Evolutionary conservation across 768 basidiomycete species (phyloP).

Genomic region (Xerocomus spinulosus): DNA sequence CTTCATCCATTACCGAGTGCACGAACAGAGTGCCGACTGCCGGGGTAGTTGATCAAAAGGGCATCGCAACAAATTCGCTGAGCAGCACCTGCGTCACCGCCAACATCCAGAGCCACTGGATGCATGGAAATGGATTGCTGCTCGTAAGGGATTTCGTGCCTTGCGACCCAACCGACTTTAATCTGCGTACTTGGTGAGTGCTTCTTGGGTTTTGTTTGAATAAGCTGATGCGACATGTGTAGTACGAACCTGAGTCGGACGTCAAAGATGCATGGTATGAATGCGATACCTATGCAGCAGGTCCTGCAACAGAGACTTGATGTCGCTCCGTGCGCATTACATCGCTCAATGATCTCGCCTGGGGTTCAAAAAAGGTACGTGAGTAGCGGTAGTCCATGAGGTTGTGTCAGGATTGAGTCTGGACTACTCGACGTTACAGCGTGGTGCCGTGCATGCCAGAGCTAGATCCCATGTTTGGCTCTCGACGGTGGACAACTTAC

Average conservation of each 20-base stretch:
- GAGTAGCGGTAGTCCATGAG: not conserved
- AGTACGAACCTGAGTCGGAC: slow-evolving; percentile 7
- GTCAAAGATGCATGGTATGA: not conserved
- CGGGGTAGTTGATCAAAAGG: slow-evolving; percentile 13
- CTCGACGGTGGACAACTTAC: slow-evolving; percentile 5
- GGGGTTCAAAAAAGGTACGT: slow-evolving; percentile 13
- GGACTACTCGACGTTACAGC: not conserved
- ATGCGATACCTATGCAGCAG: not conserved
- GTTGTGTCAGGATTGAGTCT: not conserved
- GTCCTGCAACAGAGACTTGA: slow-evolving; percentile 3
- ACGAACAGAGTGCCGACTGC: slow-evolving; percentile 1
- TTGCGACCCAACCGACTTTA: slow-evolving; percentile 15
- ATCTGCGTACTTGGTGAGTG: slow-evolving; percentile 12
- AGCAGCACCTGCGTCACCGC: slow-evolving; percentile 7
- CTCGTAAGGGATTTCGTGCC: slow-evolving; percentile 14
- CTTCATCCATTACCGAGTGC: slow-evolving; percentile 3
- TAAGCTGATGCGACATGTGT: not conserved
- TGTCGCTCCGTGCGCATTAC: not conserved
- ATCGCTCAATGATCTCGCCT: not conserved
- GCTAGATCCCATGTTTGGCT: not conserved
- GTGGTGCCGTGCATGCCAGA: not conserved
- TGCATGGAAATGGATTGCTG: slow-evolving; percentile 2
- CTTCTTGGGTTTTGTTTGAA: not conserved
- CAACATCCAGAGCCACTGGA: slow-evolving; percentile 6
- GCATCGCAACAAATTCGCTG: slow-evolving; percentile 14